Percentiles rank a stretch among this genome's conserved stretches.
Evolutionary conservation across 768 basidiomycete species (phyloP).

Genomic region (Pleurotus tuber-regium): DNA sequence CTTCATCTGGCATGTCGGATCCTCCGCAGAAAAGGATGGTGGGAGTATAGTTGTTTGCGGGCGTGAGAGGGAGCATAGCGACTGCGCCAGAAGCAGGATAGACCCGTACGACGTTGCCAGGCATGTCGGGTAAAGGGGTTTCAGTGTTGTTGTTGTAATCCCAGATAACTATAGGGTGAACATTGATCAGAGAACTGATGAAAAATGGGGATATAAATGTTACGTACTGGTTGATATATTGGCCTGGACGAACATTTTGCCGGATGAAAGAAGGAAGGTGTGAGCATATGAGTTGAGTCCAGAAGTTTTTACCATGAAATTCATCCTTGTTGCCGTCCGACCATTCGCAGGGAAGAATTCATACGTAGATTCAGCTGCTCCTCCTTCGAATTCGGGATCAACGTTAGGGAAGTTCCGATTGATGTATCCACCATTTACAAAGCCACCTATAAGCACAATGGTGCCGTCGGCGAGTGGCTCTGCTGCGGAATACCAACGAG

Average conservation of each 20-base stretch:
- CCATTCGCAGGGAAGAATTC: conserved; percentile 77
- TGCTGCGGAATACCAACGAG: conserved; percentile 78
- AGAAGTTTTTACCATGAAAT: conserved; percentile 69
- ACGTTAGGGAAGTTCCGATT: conserved; percentile 71
- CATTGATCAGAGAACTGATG: conserved; percentile 12
- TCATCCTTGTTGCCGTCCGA: conserved; percentile 45
- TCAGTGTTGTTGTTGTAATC: conserved; percentile 56
- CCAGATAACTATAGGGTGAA: conserved; percentile 37
- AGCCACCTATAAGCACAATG: conserved; percentile 79
- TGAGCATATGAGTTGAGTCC: conserved; percentile 80
- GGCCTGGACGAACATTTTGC: conserved; percentile 79
- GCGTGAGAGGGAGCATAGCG: conserved; percentile 89
- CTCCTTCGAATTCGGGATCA: conserved; percentile 62
- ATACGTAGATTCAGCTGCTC: conserved; percentile 76
- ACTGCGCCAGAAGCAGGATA: conserved; percentile 89
- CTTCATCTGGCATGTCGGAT: conserved; percentile 65
- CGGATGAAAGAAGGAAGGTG: conserved; percentile 71
- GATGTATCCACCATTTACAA: conserved; percentile 74
- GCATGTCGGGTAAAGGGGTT: conserved; percentile 69
- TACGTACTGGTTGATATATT: conserved; percentile 72
- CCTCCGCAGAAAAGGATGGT: conserved; percentile 93
- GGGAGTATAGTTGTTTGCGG: conserved; percentile 82
- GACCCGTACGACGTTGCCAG: conserved; percentile 68
- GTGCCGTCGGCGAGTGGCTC: conserved; percentile 76
- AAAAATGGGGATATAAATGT: conserved; percentile 5